Percentiles rank a stretch among this genome's conserved stretches.
Evolutionary conservation across 208 protist species (phyloP).

Genomic region (Balamuthia mandrillaris): DNA sequence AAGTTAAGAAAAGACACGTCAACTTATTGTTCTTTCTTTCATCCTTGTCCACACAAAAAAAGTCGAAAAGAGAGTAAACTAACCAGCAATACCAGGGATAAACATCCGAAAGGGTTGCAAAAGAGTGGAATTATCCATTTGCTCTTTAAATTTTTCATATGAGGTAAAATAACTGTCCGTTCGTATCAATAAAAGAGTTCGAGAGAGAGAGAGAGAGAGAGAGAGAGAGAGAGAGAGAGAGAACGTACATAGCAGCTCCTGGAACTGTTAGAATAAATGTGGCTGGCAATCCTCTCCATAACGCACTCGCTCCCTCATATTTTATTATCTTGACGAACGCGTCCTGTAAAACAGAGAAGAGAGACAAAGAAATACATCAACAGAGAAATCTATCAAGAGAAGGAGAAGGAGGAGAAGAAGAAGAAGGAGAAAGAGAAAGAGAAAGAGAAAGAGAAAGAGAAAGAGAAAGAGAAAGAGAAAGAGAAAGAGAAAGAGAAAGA

Average conservation of each 20-base stretch:
- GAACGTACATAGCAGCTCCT: conserved; percentile 34
- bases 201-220: background rate
- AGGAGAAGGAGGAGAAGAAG: too few relatives aligned
- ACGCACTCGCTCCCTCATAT: conserved; percentile 34
- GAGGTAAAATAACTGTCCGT: conserved; percentile 48
- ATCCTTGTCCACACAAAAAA: background rate
- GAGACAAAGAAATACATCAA: too few relatives aligned
- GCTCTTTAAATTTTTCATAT: conserved; percentile 50
- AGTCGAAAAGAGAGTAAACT: background rate
- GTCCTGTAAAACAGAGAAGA: too few relatives aligned
- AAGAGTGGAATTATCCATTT: background rate
- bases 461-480: too few relatives aligned
- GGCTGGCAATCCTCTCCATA: conserved; percentile 46
- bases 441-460: too few relatives aligned
- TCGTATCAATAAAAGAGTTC: too few relatives aligned
- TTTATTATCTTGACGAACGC: conserved; percentile 45
- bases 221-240: background rate
- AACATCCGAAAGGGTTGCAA: background rate
- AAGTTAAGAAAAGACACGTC: too few relatives aligned
- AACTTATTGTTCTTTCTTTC: background rate
- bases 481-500: too few relatives aligned
- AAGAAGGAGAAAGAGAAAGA: too few relatives aligned
- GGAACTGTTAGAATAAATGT: conserved; percentile 51
- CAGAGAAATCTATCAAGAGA: too few relatives aligned
- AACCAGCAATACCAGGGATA: background rate